These are phyloP conservation scores for Fusarium burgessii DNA, from an alignment of 2,329 filamentous ascomycete species.

Conservation along the genomic window DNA sequence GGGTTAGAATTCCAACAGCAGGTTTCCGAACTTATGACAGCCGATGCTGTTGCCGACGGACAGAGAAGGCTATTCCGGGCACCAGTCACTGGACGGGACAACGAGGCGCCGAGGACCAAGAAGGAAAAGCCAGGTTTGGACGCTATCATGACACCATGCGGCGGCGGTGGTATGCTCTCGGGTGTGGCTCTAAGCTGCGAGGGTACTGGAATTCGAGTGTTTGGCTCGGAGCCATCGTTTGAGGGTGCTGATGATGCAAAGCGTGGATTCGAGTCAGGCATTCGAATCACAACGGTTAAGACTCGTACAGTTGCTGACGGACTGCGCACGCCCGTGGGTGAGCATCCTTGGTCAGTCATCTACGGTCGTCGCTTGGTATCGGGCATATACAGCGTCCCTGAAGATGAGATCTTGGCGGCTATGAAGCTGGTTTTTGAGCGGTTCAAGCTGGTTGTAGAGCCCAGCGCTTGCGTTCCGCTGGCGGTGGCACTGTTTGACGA, in stretches of 20 bases:
- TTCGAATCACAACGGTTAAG: slow-evolving; percentile 75
- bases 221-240: slow-evolving; percentile 86
- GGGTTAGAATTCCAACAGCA: slow-evolving; percentile 86
- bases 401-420: slow-evolving; percentile 83
- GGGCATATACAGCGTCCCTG: slow-evolving; percentile 78
- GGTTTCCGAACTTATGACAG: slow-evolving; percentile 65
- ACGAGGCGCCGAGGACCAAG: slow-evolving; percentile 17
- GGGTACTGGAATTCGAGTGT: slow-evolving; percentile 79
- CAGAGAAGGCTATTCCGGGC: slow-evolving; percentile 34
- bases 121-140: slow-evolving; percentile 60
- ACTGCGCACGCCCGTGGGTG: slow-evolving; percentile 83
- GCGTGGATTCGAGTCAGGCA: slow-evolving; percentile 73
- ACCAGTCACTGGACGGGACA: slow-evolving; percentile 38
- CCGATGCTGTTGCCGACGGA: slow-evolving; percentile 34
- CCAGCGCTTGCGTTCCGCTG: slow-evolving; percentile 84
- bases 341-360: slow-evolving; percentile 81
- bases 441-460: slow-evolving; percentile 92
- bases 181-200: slow-evolving; percentile 83
- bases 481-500: slow-evolving; percentile 88
- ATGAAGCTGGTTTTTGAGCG: slow-evolving; percentile 85
- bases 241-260: slow-evolving; percentile 87
- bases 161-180: slow-evolving; percentile 88
- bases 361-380: slow-evolving; percentile 76
- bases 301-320: slow-evolving; percentile 90
- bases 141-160: slow-evolving; percentile 84